phyloP scores from a whole-genome alignment of 306 rosid genomes.

The Pyrus pyrifolia region DNA sequence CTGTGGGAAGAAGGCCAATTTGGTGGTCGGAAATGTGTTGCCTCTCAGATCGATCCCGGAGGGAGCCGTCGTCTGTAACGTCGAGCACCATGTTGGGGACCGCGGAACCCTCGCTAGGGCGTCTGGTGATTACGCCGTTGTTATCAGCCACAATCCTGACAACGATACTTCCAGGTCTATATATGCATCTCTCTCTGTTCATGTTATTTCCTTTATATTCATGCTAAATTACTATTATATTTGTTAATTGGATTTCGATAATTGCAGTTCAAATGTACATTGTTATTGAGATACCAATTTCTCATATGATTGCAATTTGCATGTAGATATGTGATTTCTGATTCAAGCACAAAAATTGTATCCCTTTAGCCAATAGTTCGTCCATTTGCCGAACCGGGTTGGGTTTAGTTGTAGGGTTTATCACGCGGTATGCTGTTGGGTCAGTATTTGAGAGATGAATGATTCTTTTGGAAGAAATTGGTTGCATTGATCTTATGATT shows the following conservation, averaged over 20 bases:
- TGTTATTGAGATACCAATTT: neutral
- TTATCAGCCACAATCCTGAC: conserved; percentile 16
- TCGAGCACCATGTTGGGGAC: conserved; percentile 16
- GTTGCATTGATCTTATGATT: no score
- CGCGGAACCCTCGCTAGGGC: conserved; percentile 15
- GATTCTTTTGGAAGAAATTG: no score
- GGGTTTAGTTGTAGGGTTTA: neutral
- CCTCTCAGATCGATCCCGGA: conserved; percentile 11
- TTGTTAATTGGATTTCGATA: neutral
- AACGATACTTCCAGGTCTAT: conserved; percentile 14
- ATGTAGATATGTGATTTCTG: no score
- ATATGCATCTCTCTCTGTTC: neutral
- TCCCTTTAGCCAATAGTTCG: neutral
- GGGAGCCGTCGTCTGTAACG: conserved; percentile 12
- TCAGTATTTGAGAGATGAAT: no score
- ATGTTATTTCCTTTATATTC: neutral
- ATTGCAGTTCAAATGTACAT: neutral
- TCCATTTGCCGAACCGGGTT: neutral
- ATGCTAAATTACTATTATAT: no score
- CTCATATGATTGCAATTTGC: neutral
- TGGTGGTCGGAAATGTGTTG: conserved; percentile 7
- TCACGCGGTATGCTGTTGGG: no score
- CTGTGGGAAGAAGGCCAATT: conserved; percentile 14
- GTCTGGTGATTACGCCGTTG: conserved; percentile 15
- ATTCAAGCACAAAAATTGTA: neutral